phyloP scores from a whole-genome alignment of 2,329 filamentous ascomycete species.

The Aureobasidium pullulans region DNA sequence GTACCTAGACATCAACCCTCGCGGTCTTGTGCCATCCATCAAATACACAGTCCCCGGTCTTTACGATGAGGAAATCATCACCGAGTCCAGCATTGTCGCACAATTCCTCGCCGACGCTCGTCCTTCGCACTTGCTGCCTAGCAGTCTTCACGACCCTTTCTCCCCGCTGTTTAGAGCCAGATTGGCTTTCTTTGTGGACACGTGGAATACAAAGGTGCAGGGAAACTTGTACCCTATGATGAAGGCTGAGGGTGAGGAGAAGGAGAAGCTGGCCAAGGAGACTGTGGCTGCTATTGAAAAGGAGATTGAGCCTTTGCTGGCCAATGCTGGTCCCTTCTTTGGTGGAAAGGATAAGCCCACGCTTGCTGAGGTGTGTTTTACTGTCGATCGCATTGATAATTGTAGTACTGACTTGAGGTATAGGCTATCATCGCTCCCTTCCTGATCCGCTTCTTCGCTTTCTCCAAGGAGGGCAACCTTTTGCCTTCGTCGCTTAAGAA shows the following conservation, averaged over 20 bases:
- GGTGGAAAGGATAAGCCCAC: slow-evolving; percentile 50
- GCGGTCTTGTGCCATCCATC: slow-evolving; percentile 67
- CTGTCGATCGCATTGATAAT: not conserved
- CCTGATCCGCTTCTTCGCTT: slow-evolving; percentile 51
- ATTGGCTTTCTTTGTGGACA: slow-evolving; percentile 65
- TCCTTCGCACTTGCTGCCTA: slow-evolving; percentile 59
- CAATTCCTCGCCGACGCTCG: slow-evolving; percentile 64
- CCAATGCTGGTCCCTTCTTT: slow-evolving; percentile 38
- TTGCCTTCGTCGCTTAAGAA: slow-evolving; percentile 43
- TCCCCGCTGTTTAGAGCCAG: slow-evolving; percentile 57
- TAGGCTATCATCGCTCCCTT: slow-evolving; percentile 53
- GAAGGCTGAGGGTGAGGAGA: slow-evolving; percentile 43
- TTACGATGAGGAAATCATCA: slow-evolving; percentile 53
- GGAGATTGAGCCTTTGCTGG: slow-evolving; percentile 66
- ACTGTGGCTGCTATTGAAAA: slow-evolving; percentile 53
- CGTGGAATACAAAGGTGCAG: slow-evolving; percentile 57
- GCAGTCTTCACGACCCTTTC: slow-evolving; percentile 43
- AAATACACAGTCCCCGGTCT: slow-evolving; percentile 47
- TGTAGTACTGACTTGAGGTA: not conserved
- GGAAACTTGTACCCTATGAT: slow-evolving; percentile 40
- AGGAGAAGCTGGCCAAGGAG: slow-evolving; percentile 41
- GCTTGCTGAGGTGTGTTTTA: slow-evolving; percentile 51
- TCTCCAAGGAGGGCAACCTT: slow-evolving; percentile 48
- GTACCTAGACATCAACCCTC: slow-evolving; percentile 69
- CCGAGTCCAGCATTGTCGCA: slow-evolving; percentile 65